Evolutionary conservation across 129 eudicot genomes (phyloP).

Genomic region (Erigeron canadensis): DNA sequence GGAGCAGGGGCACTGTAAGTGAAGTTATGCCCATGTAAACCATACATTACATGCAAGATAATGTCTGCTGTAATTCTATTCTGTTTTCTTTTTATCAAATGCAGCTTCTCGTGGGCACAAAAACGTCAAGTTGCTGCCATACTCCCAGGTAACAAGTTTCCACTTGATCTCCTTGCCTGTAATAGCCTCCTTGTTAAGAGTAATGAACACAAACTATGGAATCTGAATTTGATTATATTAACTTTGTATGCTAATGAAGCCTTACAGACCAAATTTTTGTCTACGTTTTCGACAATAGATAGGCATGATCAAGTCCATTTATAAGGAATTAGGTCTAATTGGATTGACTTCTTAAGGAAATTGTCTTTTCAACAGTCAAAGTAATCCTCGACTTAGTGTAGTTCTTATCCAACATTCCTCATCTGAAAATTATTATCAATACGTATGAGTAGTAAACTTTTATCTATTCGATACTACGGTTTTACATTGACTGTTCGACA

Average conservation of each 20-base stretch:
- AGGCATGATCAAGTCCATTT: neutral
- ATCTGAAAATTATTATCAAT: neutral
- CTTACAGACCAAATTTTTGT: neutral
- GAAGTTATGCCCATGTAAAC: neutral
- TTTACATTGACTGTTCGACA: neutral
- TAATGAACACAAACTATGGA: neutral
- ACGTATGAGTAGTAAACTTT: neutral
- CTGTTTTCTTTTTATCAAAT: neutral
- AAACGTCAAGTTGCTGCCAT: slow-evolving; percentile 41
- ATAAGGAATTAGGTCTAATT: neutral
- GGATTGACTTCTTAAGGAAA: neutral
- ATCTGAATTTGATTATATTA: neutral
- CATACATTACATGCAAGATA: slow-evolving; percentile 3
- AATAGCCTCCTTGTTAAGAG: neutral
- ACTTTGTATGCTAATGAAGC: neutral
- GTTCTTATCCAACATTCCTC: neutral
- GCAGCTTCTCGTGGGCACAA: slow-evolving; percentile 41
- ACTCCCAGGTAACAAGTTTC: slow-evolving; percentile 36
- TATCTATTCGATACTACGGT: neutral
- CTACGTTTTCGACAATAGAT: neutral
- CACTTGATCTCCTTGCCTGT: neutral
- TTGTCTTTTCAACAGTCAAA: neutral
- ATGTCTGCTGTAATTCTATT: neutral
- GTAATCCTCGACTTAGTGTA: neutral
- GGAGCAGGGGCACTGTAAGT: slow-evolving; percentile 36